These are phyloP conservation scores for Leishmania major DNA, from an alignment of 208 protist species.

Conservation along the genomic window DNA sequence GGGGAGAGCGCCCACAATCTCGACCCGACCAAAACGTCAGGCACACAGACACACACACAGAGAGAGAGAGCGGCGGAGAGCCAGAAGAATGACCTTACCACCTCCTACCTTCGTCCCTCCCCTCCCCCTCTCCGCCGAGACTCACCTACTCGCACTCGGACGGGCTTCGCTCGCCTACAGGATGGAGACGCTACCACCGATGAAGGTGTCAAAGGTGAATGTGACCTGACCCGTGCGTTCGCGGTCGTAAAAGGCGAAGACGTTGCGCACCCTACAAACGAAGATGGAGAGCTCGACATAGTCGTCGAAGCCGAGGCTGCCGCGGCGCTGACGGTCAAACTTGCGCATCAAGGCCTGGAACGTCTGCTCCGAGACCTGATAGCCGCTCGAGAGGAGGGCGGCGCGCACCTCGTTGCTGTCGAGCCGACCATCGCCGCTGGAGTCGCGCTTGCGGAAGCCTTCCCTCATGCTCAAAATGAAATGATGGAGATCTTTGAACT, in stretches of 20 bases:
- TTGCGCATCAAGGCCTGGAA: conserved; percentile 88
- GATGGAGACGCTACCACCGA: conserved; percentile 55
- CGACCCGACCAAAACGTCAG: neutral
- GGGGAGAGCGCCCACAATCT: neutral
- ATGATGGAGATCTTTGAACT: conserved; percentile 79
- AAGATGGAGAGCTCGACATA: conserved; percentile 92
- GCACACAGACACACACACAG: neutral
- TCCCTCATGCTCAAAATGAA: conserved; percentile 79
- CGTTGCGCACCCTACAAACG: conserved; percentile 68
- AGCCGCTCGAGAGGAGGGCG: conserved; percentile 55
- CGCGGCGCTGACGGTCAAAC: conserved; percentile 77
- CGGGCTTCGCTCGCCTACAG: conserved; percentile 28
- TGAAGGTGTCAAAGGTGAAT: conserved; percentile 79
- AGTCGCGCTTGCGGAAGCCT: conserved; percentile 71
- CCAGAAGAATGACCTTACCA: neutral
- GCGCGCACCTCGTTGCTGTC: conserved; percentile 69
- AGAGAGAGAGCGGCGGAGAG: neutral
- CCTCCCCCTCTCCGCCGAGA: neutral
- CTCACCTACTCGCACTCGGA: neutral
- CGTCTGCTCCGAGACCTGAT: conserved; percentile 62
- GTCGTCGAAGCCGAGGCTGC: conserved; percentile 84
- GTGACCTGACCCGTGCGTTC: conserved; percentile 68
- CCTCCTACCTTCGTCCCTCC: no score
- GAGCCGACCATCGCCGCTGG: conserved; percentile 56
- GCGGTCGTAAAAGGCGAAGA: conserved; percentile 76